phyloP scores from a whole-genome alignment of 441 rosid genomes.

The Arabidopsis hybrid region DNA sequence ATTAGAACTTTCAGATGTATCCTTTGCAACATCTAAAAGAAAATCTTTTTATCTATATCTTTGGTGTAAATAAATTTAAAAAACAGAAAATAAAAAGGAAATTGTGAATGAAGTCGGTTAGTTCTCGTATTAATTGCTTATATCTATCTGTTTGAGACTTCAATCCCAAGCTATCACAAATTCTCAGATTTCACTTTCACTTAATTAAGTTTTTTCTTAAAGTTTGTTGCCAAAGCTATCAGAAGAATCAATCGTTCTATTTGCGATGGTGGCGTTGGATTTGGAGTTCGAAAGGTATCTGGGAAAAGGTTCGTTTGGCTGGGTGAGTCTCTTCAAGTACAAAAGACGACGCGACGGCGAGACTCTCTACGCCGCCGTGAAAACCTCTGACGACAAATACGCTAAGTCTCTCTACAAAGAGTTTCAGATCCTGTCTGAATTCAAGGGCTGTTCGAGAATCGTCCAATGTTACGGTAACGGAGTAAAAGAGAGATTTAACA shows the following conservation, averaged over 20 bases:
- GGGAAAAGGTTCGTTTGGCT: constrained; percentile 2
- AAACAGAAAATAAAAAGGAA: background rate
- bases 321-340: constrained; percentile 14
- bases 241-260: background rate
- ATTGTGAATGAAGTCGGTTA: background rate
- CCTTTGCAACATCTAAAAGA: no score
- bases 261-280: background rate
- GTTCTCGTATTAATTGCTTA: background rate
- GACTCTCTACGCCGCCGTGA: constrained; percentile 1
- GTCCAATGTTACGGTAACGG: constrained; percentile 2
- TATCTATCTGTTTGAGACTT: background rate
- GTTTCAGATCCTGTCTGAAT: constrained; percentile 12
- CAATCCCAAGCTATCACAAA: background rate
- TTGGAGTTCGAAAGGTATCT: constrained; percentile 13
- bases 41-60: background rate
- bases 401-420: constrained; percentile 1
- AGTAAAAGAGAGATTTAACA: background rate
- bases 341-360: background rate
- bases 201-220: background rate
- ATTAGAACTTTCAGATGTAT: no score
- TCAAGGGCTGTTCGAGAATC: constrained; percentile 21
- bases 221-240: background rate
- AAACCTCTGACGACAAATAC: background rate
- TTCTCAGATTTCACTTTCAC: background rate
- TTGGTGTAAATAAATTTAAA: background rate